phyloP scores from a whole-genome alignment of 768 basidiomycete genomes.

The Termitomyces sp. region DNA sequence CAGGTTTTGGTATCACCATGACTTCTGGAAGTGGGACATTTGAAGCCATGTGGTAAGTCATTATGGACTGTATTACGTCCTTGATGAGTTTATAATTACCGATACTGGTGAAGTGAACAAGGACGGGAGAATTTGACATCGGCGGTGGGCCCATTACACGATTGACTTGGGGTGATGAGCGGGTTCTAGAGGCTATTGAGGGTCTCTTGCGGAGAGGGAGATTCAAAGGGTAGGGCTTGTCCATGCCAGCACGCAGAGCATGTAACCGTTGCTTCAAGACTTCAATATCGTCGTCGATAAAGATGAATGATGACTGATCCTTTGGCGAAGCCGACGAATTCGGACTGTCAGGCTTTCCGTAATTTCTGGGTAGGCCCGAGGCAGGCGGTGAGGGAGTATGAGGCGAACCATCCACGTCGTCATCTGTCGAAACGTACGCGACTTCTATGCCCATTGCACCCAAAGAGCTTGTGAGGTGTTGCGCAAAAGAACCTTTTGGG shows the following conservation, averaged over 20 bases:
- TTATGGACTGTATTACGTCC: conserved; percentile 72
- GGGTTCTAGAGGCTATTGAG: conserved; percentile 58
- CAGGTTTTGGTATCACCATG: conserved; percentile 96
- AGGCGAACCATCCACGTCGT: conserved; percentile 38
- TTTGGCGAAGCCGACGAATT: conserved; percentile 11
- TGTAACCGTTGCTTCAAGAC: conserved; percentile 74
- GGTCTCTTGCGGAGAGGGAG: conserved; percentile 55
- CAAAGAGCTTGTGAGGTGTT: conserved; percentile 88
- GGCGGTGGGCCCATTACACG: conserved; percentile 41
- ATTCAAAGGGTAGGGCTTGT: conserved; percentile 40
- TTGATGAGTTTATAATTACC: conserved; percentile 85
- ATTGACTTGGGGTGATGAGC: conserved; percentile 77
- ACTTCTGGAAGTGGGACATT: conserved; percentile 69
- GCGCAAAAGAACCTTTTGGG: conserved; percentile 85
- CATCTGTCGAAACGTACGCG: conserved; percentile 65
- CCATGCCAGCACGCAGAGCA: conserved; percentile 58
- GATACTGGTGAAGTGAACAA: conserved; percentile 90
- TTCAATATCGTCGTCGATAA: conserved; percentile 90
- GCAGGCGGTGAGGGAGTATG: conserved; percentile 14
- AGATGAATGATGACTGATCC: conserved; percentile 54
- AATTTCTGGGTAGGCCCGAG: conserved; percentile 3
- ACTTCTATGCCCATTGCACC: conserved; percentile 96
- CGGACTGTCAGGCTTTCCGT: conserved; percentile 3
- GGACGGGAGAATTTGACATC: conserved; percentile 39
- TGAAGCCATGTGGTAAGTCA: conserved; percentile 41